Evolutionary conservation across 176 grass and related monocot genomes (phyloP).

Genomic region (Eleusine indica): DNA sequence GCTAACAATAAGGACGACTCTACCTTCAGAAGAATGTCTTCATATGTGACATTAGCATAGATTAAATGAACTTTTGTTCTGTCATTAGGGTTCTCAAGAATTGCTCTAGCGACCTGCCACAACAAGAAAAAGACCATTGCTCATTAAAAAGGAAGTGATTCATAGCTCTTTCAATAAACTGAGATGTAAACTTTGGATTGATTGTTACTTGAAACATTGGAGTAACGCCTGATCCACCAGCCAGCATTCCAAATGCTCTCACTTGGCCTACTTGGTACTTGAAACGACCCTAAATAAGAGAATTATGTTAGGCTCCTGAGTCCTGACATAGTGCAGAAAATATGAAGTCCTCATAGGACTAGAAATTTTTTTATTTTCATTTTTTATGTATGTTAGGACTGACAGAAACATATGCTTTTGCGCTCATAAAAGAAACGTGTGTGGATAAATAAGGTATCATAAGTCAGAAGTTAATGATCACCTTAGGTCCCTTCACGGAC

Average conservation of each 20-base stretch:
- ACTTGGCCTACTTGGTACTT: conserved; percentile 93
- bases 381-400: neutral
- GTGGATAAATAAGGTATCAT: conserved; percentile 3
- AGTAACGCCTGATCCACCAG: conserved; percentile 98
- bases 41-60: conserved; percentile 88
- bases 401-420: neutral
- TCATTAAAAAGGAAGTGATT: neutral
- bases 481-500: conserved; percentile 97
- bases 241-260: conserved; percentile 93
- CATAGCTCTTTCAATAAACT: neutral
- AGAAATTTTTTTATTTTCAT: neutral
- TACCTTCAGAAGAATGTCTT: conserved; percentile 99
- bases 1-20: neutral
- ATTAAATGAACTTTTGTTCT: conserved; percentile 85
- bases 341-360: neutral
- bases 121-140: conserved; percentile 35
- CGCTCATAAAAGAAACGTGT: neutral
- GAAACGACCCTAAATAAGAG: conserved; percentile 78
- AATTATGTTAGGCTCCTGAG: neutral
- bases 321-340: neutral
- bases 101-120: conserved; percentile 81
- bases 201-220: conserved; percentile 95
- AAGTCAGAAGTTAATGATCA: conserved; percentile 29
- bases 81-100: conserved; percentile 87
- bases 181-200: conserved; percentile 18